These are phyloP conservation scores for Spathaspora gorwiae DNA, from an alignment of 805 yeast species.

Conservation along the genomic window DNA sequence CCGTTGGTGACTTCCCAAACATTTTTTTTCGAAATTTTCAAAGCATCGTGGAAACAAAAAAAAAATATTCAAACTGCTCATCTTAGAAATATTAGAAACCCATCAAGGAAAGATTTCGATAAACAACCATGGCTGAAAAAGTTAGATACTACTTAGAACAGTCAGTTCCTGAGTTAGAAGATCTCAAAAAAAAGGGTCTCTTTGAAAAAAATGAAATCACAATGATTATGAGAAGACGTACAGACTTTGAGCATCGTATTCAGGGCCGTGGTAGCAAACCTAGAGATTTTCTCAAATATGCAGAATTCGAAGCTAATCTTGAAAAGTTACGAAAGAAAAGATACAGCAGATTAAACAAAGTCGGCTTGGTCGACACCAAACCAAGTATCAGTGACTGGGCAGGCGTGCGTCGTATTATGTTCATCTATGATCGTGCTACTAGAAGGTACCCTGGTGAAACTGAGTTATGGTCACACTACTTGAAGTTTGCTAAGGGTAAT, in stretches of 20 bases:
- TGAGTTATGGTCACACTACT: conserved; percentile 72
- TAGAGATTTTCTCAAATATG: conserved; percentile 72
- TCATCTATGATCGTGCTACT: conserved; percentile 79
- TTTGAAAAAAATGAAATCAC: conserved; percentile 81
- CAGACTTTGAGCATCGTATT: conserved; percentile 91
- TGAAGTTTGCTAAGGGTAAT: conserved; percentile 60
- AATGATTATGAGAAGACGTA: conserved; percentile 84
- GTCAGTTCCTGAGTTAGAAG: conserved; percentile 90
- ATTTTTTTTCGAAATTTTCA: too few relatives aligned
- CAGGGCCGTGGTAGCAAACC: conserved; percentile 78
- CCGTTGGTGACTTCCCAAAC: too few relatives aligned
- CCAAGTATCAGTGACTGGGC: conserved; percentile 84
- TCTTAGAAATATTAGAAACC: too few relatives aligned
- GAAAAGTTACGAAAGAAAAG: conserved; percentile 76
- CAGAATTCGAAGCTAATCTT: conserved; percentile 73
- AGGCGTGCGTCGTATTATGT: conserved; percentile 72
- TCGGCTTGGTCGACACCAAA: conserved; percentile 51
- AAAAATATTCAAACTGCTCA: too few relatives aligned
- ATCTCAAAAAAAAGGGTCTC: conserved; percentile 71
- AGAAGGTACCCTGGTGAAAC: conserved; percentile 74
- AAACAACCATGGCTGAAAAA: conserved; percentile 33
- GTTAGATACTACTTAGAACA: conserved; percentile 54
- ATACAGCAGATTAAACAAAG: conserved; percentile 53
- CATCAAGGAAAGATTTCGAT: background rate
- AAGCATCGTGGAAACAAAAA: too few relatives aligned